Evolutionary conservation across 768 basidiomycete species (phyloP).

Genomic region (Lentinula edodes): DNA sequence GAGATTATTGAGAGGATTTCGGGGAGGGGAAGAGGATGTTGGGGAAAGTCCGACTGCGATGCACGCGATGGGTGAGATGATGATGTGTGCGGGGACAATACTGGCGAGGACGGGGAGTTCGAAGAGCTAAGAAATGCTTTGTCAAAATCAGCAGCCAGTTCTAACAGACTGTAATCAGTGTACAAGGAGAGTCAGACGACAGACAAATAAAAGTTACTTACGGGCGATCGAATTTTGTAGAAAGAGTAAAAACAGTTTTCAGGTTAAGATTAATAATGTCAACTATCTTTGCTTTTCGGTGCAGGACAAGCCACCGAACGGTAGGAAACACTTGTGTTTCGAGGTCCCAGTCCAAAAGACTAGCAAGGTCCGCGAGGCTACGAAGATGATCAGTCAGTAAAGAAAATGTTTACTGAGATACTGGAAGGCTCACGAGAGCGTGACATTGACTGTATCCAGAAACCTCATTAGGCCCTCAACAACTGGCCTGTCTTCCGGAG

Average conservation of each 20-base stretch:
- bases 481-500: constrained; percentile 57
- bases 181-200: constrained; percentile 3
- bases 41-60: background rate
- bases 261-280: constrained; percentile 77
- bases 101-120: background rate
- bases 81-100: background rate
- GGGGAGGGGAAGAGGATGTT: background rate
- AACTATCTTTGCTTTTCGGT: constrained; percentile 84
- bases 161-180: constrained; percentile 35
- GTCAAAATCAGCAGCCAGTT: constrained; percentile 56
- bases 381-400: constrained; percentile 1
- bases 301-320: constrained; percentile 90
- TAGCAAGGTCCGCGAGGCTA: constrained; percentile 77
- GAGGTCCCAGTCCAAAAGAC: constrained; percentile 76
- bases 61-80: background rate
- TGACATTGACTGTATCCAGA: constrained; percentile 66
- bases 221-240: constrained; percentile 57
- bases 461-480: constrained; percentile 74
- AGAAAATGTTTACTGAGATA: background rate
- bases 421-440: constrained; percentile 57
- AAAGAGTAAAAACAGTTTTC: constrained; percentile 77
- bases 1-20: constrained; percentile 47
- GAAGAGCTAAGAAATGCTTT: constrained; percentile 38
- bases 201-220: constrained; percentile 31
- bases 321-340: constrained; percentile 81